Base-by-base conservation (phyloP, 257 asterid species). In the Asclepias syriaca region DNA sequence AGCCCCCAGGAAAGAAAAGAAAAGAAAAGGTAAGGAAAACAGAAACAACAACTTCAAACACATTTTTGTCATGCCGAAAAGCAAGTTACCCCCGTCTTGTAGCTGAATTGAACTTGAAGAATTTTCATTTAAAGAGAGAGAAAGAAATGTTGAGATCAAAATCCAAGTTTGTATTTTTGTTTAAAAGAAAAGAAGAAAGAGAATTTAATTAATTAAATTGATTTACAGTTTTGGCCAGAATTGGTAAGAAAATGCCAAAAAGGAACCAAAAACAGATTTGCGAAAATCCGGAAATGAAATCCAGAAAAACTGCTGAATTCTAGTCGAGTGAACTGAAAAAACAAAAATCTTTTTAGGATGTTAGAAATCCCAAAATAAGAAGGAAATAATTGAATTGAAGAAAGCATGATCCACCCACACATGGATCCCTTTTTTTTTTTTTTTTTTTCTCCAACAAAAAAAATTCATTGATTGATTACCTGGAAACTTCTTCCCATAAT, bases 401-500 rank as follows among this genome's bases (percentile, higher is more conserved):
- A 29, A 75, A 73, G 32, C 76, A 67, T 79, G 84, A 86, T 82
- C 84, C 81, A 64, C 76, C 84, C 81, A 59, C 81, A 64, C 77
- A 59, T 22, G 70, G 80, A 74, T 78, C 72, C 81, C 80, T 55
- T 71, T 34, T 0, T 34, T 4, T 34, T 34, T 3, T 34, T 3
- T 34, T 34, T 3, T 3, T 34, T 34, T 34, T 2, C 34, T 29
- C 5, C 39, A 34, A 34, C 27, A 34, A 34, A 34, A 34, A 43
- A 37, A 53, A 32, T 63, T 37, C 13, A 64, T 22, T 37, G 12
- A 64, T 22, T 37, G 12, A 64, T 22, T 77, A 88, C 97, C 98
- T 90, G 79, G 97, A 93, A 78, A 93, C 96, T 75, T 93, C 91
- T 63, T 94, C 98, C 98, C 98, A 94, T 72, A 94, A 87, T 76